Percentiles rank a stretch among this genome's conserved stretches.
Conservation (phyloP, 2,329 filamentous ascomycete species). For the Colletotrichum tropicale region DNA sequence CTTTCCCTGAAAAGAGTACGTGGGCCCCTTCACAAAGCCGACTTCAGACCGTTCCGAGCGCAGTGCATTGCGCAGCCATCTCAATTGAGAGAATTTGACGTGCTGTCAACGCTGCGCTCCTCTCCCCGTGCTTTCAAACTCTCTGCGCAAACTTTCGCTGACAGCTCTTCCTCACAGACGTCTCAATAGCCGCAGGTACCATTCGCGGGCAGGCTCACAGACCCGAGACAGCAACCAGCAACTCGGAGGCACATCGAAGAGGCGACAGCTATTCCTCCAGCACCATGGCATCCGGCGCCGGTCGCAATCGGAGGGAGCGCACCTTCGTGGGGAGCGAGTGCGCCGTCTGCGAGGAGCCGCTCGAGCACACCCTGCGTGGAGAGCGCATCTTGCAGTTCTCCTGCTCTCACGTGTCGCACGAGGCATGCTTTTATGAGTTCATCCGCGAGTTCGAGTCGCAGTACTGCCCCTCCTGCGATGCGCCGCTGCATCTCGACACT, state of each 20-base stretch:
- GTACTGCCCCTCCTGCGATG: conserved; percentile 92
- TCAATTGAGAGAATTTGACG: background rate
- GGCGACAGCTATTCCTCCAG: conserved; percentile 31
- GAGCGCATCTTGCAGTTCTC: conserved; percentile 96
- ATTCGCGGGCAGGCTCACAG: conserved; percentile 29
- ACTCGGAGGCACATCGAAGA: conserved; percentile 39
- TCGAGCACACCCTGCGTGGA: conserved; percentile 93
- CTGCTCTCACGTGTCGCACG: conserved; percentile 95
- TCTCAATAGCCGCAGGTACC: conserved; percentile 30
- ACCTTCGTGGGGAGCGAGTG: conserved; percentile 96
- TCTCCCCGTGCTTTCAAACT: background rate
- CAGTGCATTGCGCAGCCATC: background rate
- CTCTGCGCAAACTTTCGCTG: background rate
- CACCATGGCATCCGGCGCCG: conserved; percentile 53
- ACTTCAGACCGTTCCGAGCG: background rate
- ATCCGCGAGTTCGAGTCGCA: conserved; percentile 94
- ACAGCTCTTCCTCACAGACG: conserved; percentile 22
- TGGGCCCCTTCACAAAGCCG: conserved; percentile 4
- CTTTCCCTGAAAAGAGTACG: conserved; percentile 48
- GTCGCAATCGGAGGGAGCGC: conserved; percentile 83
- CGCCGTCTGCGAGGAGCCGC: conserved; percentile 93
- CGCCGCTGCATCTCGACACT: conserved; percentile 88
- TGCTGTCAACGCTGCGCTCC: background rate
- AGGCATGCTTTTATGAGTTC: conserved; percentile 98
- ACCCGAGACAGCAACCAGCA: conserved; percentile 37